phyloP scores from a whole-genome alignment of 306 rosid species.

The Biancaea sappan region DNA sequence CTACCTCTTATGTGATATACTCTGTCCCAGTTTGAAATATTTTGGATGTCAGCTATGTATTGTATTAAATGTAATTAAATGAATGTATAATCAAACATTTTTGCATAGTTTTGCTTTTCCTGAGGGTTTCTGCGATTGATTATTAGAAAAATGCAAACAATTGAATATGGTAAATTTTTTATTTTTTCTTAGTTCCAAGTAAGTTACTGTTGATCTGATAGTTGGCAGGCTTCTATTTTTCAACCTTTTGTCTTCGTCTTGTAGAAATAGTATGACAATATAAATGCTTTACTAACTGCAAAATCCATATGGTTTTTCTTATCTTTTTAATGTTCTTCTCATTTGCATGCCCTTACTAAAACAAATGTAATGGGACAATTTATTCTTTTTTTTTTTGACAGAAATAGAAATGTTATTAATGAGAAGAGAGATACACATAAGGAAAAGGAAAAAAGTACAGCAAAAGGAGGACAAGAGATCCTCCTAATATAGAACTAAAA shows the following conservation, averaged over 20 bases:
- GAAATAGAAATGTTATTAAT: too few species aligned
- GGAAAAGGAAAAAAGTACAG: too few species aligned
- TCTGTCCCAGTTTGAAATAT: not conserved
- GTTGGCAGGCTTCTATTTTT: not conserved
- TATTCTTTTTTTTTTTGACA: not conserved
- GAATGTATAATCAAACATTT: not conserved
- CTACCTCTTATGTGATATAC: not conserved
- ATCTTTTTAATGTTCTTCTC: not conserved
- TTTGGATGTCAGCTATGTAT: not conserved
- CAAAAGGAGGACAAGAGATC: too few species aligned
- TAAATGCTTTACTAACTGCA: not conserved
- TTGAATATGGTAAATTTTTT: not conserved
- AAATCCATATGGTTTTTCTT: not conserved
- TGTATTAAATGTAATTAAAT: not conserved
- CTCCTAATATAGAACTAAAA: too few species aligned
- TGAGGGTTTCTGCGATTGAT: not conserved
- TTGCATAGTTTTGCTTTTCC: not conserved
- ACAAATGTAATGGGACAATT: not conserved
- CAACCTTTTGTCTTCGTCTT: not conserved
- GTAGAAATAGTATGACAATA: not conserved
- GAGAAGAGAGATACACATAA: too few species aligned
- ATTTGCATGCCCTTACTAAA: not conserved
- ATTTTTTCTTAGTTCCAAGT: too few species aligned
- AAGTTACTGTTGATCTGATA: too few species aligned
- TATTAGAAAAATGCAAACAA: not conserved